A percentile compares a stretch with the other conserved stretches of the same genome.
phyloP scores from a whole-genome alignment of 345 rosid species.

The Gossypium thurberi region DNA sequence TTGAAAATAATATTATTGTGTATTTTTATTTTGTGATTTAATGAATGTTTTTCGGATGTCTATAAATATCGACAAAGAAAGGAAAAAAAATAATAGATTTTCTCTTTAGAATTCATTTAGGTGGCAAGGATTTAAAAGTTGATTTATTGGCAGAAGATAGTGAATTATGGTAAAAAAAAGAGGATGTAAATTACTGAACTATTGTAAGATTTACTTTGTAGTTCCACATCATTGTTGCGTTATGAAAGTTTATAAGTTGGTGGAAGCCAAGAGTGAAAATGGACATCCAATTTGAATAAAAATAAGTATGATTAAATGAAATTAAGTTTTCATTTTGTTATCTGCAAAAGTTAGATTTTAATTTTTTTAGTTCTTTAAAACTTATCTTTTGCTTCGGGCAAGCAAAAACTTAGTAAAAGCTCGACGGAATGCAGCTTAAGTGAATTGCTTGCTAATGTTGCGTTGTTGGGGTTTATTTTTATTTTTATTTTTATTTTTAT shows the following conservation, averaged over 20 bases:
- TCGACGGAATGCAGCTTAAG: neutral
- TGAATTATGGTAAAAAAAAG: neutral
- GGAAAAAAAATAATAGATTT: neutral
- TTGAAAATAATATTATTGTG: constrained; percentile 6
- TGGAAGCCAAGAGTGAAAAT: neutral
- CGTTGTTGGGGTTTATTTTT: neutral
- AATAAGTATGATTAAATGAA: neutral
- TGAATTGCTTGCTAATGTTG: neutral
- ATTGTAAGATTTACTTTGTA: neutral
- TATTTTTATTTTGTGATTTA: constrained; percentile 6
- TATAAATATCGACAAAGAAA: neutral
- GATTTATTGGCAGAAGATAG: neutral
- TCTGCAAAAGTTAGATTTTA: neutral
- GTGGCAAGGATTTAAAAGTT: neutral
- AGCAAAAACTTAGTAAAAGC: neutral
- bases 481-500: neutral
- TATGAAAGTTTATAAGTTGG: neutral
- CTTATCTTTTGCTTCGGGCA: neutral
- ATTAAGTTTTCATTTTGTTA: neutral
- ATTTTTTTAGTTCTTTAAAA: neutral
- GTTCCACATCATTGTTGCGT: neutral
- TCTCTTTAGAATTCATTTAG: neutral
- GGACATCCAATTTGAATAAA: neutral
- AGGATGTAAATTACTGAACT: neutral
- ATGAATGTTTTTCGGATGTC: neutral